phyloP scores from a whole-genome alignment of 2,329 filamentous ascomycete genomes.

The Colletotrichum limetticola region DNA sequence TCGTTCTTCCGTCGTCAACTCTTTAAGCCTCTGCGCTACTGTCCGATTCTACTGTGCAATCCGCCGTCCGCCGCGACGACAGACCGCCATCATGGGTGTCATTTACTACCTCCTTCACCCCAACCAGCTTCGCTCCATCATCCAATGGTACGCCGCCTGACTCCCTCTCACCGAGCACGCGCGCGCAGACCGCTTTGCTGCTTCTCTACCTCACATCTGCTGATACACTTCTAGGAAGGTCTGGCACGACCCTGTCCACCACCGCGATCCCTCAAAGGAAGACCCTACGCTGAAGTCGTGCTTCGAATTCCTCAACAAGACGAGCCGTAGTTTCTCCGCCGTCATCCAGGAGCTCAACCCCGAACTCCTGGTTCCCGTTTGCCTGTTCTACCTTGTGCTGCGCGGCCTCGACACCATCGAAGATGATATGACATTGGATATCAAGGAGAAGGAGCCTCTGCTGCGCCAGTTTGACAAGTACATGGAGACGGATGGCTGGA shows the following conservation, averaged over 20 bases:
- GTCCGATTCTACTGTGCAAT: neutral
- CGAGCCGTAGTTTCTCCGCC: slow-evolving; percentile 90
- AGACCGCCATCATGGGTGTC: slow-evolving; percentile 63
- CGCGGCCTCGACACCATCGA: slow-evolving; percentile 98
- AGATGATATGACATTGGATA: slow-evolving; percentile 93
- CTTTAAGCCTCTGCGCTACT: neutral
- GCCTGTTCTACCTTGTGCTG: slow-evolving; percentile 92
- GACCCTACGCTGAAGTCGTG: slow-evolving; percentile 79
- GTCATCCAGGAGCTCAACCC: slow-evolving; percentile 97
- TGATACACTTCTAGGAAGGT: slow-evolving; percentile 76
- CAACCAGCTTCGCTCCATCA: slow-evolving; percentile 80
- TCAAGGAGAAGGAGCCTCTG: slow-evolving; percentile 85
- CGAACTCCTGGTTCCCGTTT: slow-evolving; percentile 88
- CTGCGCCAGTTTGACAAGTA: slow-evolving; percentile 84
- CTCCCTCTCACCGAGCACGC: neutral
- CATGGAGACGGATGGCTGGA: slow-evolving; percentile 89
- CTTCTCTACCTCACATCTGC: slow-evolving; percentile 2
- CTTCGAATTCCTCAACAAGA: slow-evolving; percentile 86
- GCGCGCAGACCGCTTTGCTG: neutral
- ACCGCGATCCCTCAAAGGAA: slow-evolving; percentile 81
- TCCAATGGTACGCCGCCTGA: slow-evolving; percentile 78
- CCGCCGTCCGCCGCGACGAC: slow-evolving; percentile 19
- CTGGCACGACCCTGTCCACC: slow-evolving; percentile 95
- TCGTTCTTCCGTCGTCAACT: neutral
- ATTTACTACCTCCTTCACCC: slow-evolving; percentile 82